Evolutionary conservation across 805 yeast species (phyloP).

Genomic region (Wickerhamomyces sydowiorum): DNA sequence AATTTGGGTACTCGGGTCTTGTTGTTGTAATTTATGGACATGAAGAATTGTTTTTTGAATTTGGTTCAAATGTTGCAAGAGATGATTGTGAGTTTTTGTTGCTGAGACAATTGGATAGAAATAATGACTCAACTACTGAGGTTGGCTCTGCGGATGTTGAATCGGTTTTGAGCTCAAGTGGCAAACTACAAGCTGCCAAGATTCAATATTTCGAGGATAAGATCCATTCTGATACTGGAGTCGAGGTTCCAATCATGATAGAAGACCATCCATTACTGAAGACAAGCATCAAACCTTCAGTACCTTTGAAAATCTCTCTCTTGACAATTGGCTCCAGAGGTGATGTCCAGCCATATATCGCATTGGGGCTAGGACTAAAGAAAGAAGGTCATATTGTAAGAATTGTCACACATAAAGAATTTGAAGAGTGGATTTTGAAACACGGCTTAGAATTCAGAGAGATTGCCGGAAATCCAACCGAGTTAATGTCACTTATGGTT

Average conservation of each 20-base stretch:
- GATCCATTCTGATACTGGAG: conserved; percentile 51
- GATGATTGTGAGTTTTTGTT: conserved; percentile 66
- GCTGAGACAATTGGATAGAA: conserved; percentile 42
- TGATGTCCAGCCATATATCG: conserved; percentile 94
- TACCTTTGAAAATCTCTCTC: conserved; percentile 54
- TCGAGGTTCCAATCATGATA: conserved; percentile 61
- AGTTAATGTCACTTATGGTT: conserved; percentile 88
- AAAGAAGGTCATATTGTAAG: conserved; percentile 80
- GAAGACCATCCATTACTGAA: conserved; percentile 57
- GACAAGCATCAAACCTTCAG: conserved; percentile 46
- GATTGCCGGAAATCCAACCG: conserved; percentile 91
- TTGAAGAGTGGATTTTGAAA: conserved; percentile 62
- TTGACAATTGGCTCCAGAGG: conserved; percentile 94
- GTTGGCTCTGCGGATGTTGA: conserved; percentile 8
- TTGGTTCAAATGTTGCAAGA: conserved; percentile 54
- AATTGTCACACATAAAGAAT: conserved; percentile 84
- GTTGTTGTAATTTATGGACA: conserved; percentile 66
- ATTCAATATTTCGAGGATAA: conserved; percentile 63
- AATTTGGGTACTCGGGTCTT: conserved; percentile 67
- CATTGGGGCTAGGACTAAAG: conserved; percentile 73
- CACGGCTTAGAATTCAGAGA: conserved; percentile 66
- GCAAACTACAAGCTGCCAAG: conserved; percentile 47
- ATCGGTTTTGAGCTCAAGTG: conserved; percentile 13
- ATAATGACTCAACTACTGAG: conserved; percentile 17
- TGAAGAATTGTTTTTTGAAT: conserved; percentile 75